Percentiles rank a stretch among this genome's conserved stretches.
Conservation (phyloP, 306 rosid genomes). For the Morella rubra region DNA sequence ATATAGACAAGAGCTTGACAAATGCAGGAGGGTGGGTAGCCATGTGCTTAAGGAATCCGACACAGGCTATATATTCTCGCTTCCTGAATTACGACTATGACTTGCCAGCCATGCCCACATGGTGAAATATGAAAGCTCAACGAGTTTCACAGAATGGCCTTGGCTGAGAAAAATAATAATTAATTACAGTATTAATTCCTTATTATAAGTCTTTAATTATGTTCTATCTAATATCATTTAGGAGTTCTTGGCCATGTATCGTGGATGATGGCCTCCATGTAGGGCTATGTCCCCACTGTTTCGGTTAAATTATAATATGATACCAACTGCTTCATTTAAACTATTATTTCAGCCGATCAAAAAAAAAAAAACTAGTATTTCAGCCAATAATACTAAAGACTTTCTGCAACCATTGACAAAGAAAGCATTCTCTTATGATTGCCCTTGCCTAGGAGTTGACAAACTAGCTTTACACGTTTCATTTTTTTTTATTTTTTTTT, state of each 20-base stretch:
- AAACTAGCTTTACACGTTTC: neutral
- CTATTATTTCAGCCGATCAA: neutral
- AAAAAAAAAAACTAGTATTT: no score
- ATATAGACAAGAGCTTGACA: neutral
- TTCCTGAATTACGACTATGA: conserved; percentile 12
- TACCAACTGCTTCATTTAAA: neutral
- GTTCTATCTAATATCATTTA: neutral
- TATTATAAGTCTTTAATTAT: neutral
- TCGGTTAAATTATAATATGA: neutral
- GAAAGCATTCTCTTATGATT: neutral
- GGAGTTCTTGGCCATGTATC: neutral
- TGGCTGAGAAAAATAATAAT: no score
- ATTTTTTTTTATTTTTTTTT: neutral
- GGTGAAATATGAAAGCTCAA: no score
- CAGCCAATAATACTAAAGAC: neutral
- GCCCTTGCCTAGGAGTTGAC: neutral
- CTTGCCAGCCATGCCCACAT: no score
- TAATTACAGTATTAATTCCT: neutral
- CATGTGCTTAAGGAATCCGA: conserved; percentile 29
- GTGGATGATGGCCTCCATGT: conserved; percentile 31
- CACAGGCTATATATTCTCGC: conserved; percentile 1
- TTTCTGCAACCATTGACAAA: neutral
- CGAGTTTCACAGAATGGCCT: no score
- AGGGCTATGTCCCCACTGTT: neutral
- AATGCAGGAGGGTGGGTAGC: conserved; percentile 1